phyloP scores from a whole-genome alignment of 2,329 filamentous ascomycete species.

The Nigrograna mackinnonii region DNA sequence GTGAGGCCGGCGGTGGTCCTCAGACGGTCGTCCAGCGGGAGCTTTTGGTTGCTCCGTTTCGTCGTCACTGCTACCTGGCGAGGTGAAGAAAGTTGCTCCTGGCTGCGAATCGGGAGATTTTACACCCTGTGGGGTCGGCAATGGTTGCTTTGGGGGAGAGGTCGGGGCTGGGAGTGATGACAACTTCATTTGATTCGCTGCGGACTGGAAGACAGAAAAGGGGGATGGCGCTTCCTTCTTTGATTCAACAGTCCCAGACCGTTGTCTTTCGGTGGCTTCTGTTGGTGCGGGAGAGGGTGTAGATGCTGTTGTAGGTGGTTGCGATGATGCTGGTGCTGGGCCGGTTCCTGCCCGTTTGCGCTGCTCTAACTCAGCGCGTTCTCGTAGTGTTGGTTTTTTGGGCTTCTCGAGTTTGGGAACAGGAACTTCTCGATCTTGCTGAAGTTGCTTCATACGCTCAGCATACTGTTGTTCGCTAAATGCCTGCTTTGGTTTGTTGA shows the following conservation, averaged over 20 bases:
- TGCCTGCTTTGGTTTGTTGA: conserved; percentile 72
- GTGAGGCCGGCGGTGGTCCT: conserved; percentile 32
- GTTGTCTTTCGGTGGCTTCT: conserved; percentile 21
- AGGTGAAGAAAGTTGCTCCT: conserved; percentile 32
- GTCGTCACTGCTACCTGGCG: conserved; percentile 34
- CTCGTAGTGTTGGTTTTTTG: conserved; percentile 29
- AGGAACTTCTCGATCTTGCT: conserved; percentile 71
- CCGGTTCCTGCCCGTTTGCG: conserved; percentile 32
- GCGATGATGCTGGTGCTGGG: no score
- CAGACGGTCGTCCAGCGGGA: conserved; percentile 14
- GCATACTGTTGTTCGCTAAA: conserved; percentile 88
- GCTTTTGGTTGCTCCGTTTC: conserved; percentile 26
- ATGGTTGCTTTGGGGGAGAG: conserved; percentile 13
- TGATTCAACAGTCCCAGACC: conserved; percentile 33
- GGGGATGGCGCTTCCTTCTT: conserved; percentile 35
- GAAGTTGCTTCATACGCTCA: conserved; percentile 79
- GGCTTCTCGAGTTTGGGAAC: conserved; percentile 25
- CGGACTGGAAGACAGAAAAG: conserved; percentile 52
- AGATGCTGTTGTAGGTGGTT: no score
- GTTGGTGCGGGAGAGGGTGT: no score
- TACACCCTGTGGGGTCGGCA: conserved; percentile 8
- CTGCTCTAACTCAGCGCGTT: conserved; percentile 38
- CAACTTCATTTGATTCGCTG: conserved; percentile 48
- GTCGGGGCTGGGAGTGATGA: conserved; percentile 16
- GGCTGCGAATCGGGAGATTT: conserved; percentile 18